phyloP scores from a whole-genome alignment of 164 flowering plant species.

The Berberis vulgaris region DNA sequence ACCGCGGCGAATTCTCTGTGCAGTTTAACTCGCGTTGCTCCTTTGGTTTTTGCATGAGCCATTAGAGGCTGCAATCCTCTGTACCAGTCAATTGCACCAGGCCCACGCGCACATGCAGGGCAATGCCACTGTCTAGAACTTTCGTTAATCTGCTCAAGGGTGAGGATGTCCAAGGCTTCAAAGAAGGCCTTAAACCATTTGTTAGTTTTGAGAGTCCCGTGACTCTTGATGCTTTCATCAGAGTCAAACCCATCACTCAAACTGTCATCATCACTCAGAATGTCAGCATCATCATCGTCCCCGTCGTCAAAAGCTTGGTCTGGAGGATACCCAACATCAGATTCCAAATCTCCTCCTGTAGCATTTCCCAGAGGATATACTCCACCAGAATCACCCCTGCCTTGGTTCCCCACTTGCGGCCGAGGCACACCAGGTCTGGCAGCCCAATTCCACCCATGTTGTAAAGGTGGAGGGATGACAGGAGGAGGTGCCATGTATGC shows the following conservation, averaged over 20 bases:
- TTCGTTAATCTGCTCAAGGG: constrained; percentile 50
- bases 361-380: neutral
- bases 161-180: constrained; percentile 42
- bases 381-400: too few species aligned
- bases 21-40: constrained; percentile 55
- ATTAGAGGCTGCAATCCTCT: constrained; percentile 71
- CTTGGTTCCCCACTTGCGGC: constrained; percentile 8
- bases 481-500: constrained; percentile 21
- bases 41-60: constrained; percentile 81
- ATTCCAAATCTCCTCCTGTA: constrained; percentile 10
- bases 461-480: constrained; percentile 45
- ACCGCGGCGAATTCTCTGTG: constrained; percentile 74
- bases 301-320: constrained; percentile 11
- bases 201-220: constrained; percentile 52
- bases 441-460: constrained; percentile 65
- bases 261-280: constrained; percentile 38
- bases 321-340: constrained; percentile 6
- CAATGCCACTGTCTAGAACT: constrained; percentile 89
- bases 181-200: constrained; percentile 61
- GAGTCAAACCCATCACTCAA: constrained; percentile 66
- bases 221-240: constrained; percentile 57
- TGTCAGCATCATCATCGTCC: constrained; percentile 23
- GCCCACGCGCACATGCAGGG: constrained; percentile 91
- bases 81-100: constrained; percentile 95
- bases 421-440: constrained; percentile 24